Evolutionary conservation across 2,329 filamentous ascomycete genomes (phyloP), one percentile per base, ranked within the genome.

Genomic region (Monilinia laxa): DNA sequence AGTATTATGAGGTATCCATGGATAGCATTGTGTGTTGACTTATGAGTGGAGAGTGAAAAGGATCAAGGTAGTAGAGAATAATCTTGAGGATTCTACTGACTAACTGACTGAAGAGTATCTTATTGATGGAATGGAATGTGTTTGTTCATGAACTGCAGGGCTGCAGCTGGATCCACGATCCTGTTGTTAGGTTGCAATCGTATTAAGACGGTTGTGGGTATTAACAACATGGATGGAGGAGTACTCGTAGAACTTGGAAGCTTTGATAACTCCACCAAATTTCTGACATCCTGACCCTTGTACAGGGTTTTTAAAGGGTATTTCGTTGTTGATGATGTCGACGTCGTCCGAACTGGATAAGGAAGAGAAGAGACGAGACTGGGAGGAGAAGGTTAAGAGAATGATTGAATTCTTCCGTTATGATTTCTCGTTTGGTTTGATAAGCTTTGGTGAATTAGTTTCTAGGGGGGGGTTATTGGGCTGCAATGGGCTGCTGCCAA

Each of bases 141-240:
- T 28, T 28, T 28, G 28, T 28, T 28, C 28, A 2, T 28, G 3
- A 28, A 28, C 28, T 59, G n/a, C 57, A 59, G 42, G 57, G 57
- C 57, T 59, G 57, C 57, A 59, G 57, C 57, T 59, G 57, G 57
- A 59, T 59, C 57, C 57, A 59, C 57, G 57, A 59, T n/a, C 11
- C 35, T 59, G 18, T 54, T 54, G 1, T 35, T 35, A 28, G 28
- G 28, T 28, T 28, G 28, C 28, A n/a, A n/a, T n/a, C n/a, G n/a
- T n/a, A 28, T 28, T 35, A 31, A 54, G 16, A 54, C 9, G 52
- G 25, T 20, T 54, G 28, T 31, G 16, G 10, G 28, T 54, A 20
- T 35, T 31, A 31, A 31, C 40, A 47, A 40, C 56, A 59, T 59
- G 25, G 57, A 59, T 59, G 25, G 57, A 18, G 7, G 31, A 35